Evolutionary conservation across 2,329 filamentous ascomycete species (phyloP), one percentile per base, ranked within the genome.

Genomic region (Alternaria brassicicola): DNA sequence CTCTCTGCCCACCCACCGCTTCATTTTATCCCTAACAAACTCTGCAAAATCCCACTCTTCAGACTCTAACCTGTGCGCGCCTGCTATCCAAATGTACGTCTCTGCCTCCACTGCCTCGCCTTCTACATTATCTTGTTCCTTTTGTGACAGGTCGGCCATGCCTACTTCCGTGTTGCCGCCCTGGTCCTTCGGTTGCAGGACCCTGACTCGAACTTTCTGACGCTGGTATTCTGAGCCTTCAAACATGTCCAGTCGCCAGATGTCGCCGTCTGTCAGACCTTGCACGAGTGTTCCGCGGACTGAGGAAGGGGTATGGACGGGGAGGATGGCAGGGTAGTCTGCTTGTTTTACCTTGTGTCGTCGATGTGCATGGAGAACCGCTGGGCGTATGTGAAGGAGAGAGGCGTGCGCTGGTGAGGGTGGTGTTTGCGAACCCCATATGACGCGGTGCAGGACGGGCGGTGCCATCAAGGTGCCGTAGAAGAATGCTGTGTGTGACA

Each of bases 21-120:
- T 71, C 83, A 90, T 80, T 80, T 93, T 96, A 61, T 95, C 88
- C 68, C 83, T 82, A 61, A 89, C 86, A 74, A 97, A 98, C 62
- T 90, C 87, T 46, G 89, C 87, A 79, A 93, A 95, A 75, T 96
- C 91, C 94, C 94, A 98, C 76, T 97, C 93, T 21, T 80, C 78
- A 30, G 85, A 81, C 76, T 96, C 92, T 17, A 98, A 78, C 0
- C 78, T 56, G 9, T 79, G 60, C 43, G 69, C 60, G 42, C 76
- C 67, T 15, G 81, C 76, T 62, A 81, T 75, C 73, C 84, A 85
- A 6, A 91, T 83, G 49, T 83, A 83, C 25, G 66, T 81, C 68
- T 78, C 83, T 55, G 73, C 79, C 56, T 79, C 74, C 1, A 83
- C 71, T 46, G 79, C 76, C 17, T 74, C 71, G 10, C 67, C 69